Base-by-base conservation (phyloP, 2,329 filamentous ascomycete species). In the Balansia obtecta region DNA sequence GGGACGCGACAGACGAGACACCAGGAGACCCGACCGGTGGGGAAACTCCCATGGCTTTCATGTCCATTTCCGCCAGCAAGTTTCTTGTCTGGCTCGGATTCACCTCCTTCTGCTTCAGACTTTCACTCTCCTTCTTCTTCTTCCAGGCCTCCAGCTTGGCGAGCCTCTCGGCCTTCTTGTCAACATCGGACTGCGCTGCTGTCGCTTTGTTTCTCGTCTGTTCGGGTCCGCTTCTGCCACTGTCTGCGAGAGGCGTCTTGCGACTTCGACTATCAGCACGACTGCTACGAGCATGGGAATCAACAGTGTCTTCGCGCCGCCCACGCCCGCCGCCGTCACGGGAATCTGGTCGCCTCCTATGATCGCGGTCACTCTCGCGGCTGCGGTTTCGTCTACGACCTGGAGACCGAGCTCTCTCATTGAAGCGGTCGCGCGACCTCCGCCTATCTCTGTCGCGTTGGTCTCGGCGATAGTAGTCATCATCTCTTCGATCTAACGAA, bases 81-180 rank as follows among this genome's bases (percentile, higher is more conserved):
- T 77, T 85, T 57, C 80, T 74, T 39, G 83, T 77, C 55, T 80
- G 82, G 52, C 78, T 79, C 40, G 79, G 73, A 49, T 80, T 80
- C 43, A 82, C 75, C 59, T 85, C 79, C 60, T 80, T 82, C 62
- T 86, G 80, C 63, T 87, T 87, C 55, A 77, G 78, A 58, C 84
- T 83, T 58, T 84, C 83, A 62, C 82, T 81, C 56, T 88, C 86
- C 63, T 88, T 84, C 68, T 90, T 91, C 67, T 88, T 86, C 69
- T 95, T 95, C 90, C 89, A 95, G 51, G 87, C 86, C 64, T 91
- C 87, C 30, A 95, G 70, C 63, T 88, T 90, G 30, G 87, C 87
- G 42, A 89, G 74, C 55, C 86, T 76, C 65, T 91, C 86, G 46
- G 84, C 85, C 65, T 90, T 88, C 50, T 68, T 88, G 46, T 88